phyloP scores from a whole-genome alignment of 2,329 filamentous ascomycete genomes.

The Colletotrichum incanum region DNA sequence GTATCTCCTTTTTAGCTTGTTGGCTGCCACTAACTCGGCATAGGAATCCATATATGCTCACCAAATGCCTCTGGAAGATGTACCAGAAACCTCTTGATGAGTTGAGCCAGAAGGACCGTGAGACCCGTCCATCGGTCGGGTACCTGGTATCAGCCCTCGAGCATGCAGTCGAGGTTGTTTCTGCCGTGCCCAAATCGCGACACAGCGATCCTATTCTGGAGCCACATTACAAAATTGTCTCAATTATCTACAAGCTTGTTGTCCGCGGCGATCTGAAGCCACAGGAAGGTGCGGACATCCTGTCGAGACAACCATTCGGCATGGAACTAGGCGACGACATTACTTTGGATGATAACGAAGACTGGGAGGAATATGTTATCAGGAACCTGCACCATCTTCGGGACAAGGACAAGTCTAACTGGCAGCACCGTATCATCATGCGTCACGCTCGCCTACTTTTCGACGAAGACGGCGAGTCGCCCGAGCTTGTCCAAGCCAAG shows the following conservation, averaged over 20 bases:
- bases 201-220: slow-evolving; percentile 86
- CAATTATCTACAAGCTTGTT: slow-evolving; percentile 86
- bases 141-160: slow-evolving; percentile 66
- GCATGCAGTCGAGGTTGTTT: slow-evolving; percentile 66
- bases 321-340: slow-evolving; percentile 64
- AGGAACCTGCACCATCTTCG: slow-evolving; percentile 66
- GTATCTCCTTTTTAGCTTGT: slow-evolving; percentile 45
- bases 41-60: slow-evolving; percentile 72
- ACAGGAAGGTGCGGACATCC: slow-evolving; percentile 66
- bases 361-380: slow-evolving; percentile 72
- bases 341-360: slow-evolving; percentile 72
- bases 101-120: slow-evolving; percentile 61
- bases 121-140: slow-evolving; percentile 56
- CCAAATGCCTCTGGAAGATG: slow-evolving; percentile 77
- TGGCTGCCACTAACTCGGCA: slow-evolving; percentile 46
- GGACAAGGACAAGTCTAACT: slow-evolving; percentile 90
- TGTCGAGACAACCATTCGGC: slow-evolving; percentile 71
- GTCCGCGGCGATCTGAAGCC: slow-evolving; percentile 63
- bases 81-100: slow-evolving; percentile 64
- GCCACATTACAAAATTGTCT: slow-evolving; percentile 92
- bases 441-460: slow-evolving; percentile 76
- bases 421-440: slow-evolving; percentile 93
- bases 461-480: slow-evolving; percentile 59
- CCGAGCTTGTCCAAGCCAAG: slow-evolving; percentile 76
- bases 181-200: slow-evolving; percentile 68